Evolutionary conservation across 805 yeast species (phyloP), one percentile per base, ranked within the genome.

Genomic region (Nakazawaea wickerhamii): DNA sequence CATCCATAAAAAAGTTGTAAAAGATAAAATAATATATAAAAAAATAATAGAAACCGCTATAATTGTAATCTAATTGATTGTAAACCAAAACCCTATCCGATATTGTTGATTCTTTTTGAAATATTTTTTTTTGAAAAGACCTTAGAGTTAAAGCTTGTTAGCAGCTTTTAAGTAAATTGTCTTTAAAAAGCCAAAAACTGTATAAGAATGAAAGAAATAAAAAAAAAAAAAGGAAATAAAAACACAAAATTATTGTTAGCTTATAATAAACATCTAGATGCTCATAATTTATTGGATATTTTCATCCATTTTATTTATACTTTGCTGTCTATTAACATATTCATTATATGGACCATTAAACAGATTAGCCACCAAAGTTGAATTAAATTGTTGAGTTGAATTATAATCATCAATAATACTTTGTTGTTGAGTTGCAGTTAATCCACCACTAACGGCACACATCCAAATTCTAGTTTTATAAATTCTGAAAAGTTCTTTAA

Each of bases 391-490:
- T 17, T 31, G 22, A 31, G 13, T 28, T 6, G 31, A 17, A n/a
- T 22, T 22, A 25, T 26, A 28, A 27, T 28, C 25, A 9, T 17
- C 21, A 10, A 18, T 11, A 28, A 28, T 28, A 13, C 31, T 28
- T 13, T 35, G 38, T 21, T 34, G 22, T 17, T 25, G 30, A 21
- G 28, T 23, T 3, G 31, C 36, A 15, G 32, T 37, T 31, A 43
- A 27, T 13, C 46, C 46, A 20, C 47, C 45, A 34, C 42, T 54
- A 27, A 79, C 84, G 4, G 88, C 87, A 62, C 91, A 84, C 93
- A 85, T 83, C 95, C 95, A 85, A 54, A 84, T 84, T 50, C 93
- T 68, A 4, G 91, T 84, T 63, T 84, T 84, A 69, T 82, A 84
- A 39, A 79, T 74, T 46, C 85, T 67, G 63, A 84, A 84, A 44